Evolutionary conservation across 441 rosid species (phyloP), one percentile per base, ranked within the genome.

Genomic region (Gossypium gossypioides): DNA sequence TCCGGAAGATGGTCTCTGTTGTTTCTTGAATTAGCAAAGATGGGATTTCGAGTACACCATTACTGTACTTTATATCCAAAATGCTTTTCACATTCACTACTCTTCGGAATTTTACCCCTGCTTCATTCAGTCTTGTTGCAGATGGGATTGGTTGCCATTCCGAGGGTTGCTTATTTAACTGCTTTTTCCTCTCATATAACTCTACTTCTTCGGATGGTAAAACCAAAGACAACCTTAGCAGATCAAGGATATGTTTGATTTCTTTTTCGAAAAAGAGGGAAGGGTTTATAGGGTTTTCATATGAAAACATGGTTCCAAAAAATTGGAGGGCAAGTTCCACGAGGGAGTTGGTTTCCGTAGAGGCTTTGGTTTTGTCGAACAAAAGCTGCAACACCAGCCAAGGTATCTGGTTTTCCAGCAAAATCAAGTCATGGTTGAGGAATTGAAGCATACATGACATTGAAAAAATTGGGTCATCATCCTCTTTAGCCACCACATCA

Each of bases 401-500:
- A 9, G 27, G 68, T 2, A 62, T 62, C 27, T 62, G 68, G 21
- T 66, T 66, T 66, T 66, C 71, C 1, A 68, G 72, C 60, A 68
- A 68, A 29, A 68, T 68, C 61, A 68, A 51, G 61, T 68, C 72
- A 52, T 68, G 72, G 3, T 29, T 5, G 5, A 68, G 44, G 19
- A 50, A 68, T 27, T 68, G 58, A 6, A 68, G 10, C 72, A 68
- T 68, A 32, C 60, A 68, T 16, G 61, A 9, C 46, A 21, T 52
- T 7, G 59, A 68, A 12, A 68, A 68, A 29, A 68, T 24, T 25
- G 72, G 72, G 40, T 68, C 61, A 16, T 66, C 68, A 1, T 8
- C 5, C 32, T 66, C 71, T 46, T 0, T 16, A 1, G 15, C 3
- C 6, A 34, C 55, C 51, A 18, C 5, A 12, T 2, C 3, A 3